Base-by-base conservation (phyloP, 768 basidiomycete species). In the Panaeolus cyanescens region DNA sequence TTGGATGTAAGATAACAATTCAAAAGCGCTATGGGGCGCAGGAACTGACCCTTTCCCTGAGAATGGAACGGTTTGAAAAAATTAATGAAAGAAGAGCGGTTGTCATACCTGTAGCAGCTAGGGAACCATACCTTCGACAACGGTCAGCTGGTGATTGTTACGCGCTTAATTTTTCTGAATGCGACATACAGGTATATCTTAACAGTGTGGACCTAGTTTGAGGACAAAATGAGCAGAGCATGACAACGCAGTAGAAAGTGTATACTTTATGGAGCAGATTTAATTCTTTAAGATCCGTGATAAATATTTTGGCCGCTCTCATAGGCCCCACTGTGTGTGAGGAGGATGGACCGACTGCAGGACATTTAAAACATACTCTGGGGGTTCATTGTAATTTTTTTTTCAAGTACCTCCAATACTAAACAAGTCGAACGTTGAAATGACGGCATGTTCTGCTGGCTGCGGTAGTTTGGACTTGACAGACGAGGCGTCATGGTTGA, bases 401-500 rank as follows among this genome's bases (percentile, higher is more conserved):
- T 39, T 54, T 33, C 15, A 72, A 86, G 64, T 66, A 90, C 91
- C 92, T 61, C 95, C 95, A 63, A 96, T 91, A 67, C 89, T 92
- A 79, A 96, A 96, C 56, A 96, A 79, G 73, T 97, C 95, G 70
- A 96, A 96, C 0, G 95, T 88, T 1, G 92, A 94, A 58, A 96
- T 95, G 64, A 96, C 95, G 5, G 95, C 95, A 79, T 95, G 93
- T 56, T 93, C 88, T 13, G 85, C 81, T 28, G 78, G 74, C 37
- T 74, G 74, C 25, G 68, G 71, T 42, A 13, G 25, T 50, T 50
- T 50, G 22, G 45, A 50, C 45, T 50, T 50, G 45, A 50, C 45
- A 28, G 39, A 42, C 19, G 37, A n/a, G 19, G 45, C 45, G 10
- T 50, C 45, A 50, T 28, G 17, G 12, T 28, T 50, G 22, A 50